Evolutionary conservation across 768 basidiomycete species (phyloP), one percentile per base, ranked within the genome.

Genomic region (Lactifluus volemus): DNA sequence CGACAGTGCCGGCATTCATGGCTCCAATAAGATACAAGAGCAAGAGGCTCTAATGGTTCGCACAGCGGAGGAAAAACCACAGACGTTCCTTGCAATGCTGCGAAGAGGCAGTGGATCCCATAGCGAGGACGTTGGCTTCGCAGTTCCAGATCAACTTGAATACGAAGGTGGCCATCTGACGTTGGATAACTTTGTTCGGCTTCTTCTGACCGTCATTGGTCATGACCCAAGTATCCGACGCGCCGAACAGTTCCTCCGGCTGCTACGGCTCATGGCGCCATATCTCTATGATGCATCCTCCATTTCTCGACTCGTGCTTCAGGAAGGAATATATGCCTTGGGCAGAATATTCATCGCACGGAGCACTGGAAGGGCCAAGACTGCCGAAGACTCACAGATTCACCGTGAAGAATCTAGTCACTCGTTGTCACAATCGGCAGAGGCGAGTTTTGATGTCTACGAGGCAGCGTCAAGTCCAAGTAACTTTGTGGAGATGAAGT

Each of bases 171-270:
- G 76, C 60, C 73, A 76, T 3, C 76, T 92, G 14, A 75, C 75
- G 19, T 75, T 86, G 67, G 85, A 86, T 61, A 77, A 90, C 67
- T 76, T 89, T 29, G 81, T 88, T 32, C 81, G 84, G 15, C 76
- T 92, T 8, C 83, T 89, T 68, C 76, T 90, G 34, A 91, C 89
- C 1, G 84, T 92, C 60, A 88, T 92, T 56, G 88, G 87, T 6
- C 85, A 89, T 64, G 84, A 89, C 69, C 78, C 84, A 15, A 76
- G 79, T 5, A 84, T 84, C 50, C 71, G 80, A 25, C 83, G 88
- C 21, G 84, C 88, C 2, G 81, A 89, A 63, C 78, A 84, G 56
- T 90, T 90, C 72, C 73, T 92, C 45, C 77, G 77, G 5, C 73
- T 88, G 30, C 74, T 92, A 17, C 80, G 82, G 10, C 74, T 78